Conservation (phyloP, 2,329 filamentous ascomycete species). For the Lojkania enalia region DNA sequence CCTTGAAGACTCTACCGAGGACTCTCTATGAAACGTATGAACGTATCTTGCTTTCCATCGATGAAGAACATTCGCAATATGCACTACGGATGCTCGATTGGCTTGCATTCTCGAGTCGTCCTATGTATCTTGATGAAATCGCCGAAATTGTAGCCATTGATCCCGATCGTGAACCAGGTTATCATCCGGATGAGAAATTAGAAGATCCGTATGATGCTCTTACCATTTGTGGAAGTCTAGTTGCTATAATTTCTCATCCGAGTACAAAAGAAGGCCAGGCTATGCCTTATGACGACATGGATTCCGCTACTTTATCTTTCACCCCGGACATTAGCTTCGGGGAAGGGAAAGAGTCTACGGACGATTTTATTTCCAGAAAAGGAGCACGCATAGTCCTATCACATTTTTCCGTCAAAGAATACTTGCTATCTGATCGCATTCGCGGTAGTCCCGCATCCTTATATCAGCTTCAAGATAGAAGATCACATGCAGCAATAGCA, state of each 20-base stretch:
- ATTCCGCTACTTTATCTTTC: too few species aligned
- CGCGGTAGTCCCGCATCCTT: not conserved
- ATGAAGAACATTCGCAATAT: not conserved
- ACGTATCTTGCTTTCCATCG: not conserved
- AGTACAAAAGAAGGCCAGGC: not conserved
- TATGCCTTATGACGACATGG: too few species aligned
- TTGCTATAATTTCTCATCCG: constrained; percentile 3
- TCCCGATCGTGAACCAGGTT: not conserved
- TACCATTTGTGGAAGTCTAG: constrained; percentile 1
- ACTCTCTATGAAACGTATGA: constrained; percentile 4
- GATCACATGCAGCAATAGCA: not conserved
- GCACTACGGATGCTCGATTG: constrained; percentile 1
- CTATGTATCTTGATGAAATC: not conserved
- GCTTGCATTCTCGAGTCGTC: constrained; percentile 1
- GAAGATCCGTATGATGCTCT: constrained; percentile 1
- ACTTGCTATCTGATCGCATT: constrained; percentile 4
- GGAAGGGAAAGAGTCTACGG: not conserved
- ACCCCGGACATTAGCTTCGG: too few species aligned
- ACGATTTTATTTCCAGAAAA: too few species aligned
- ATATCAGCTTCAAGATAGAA: not conserved
- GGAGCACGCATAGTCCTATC: not conserved
- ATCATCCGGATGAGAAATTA: not conserved
- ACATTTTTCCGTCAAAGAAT: constrained; percentile 6
- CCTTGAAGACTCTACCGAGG: not conserved
- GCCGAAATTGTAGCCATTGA: constrained; percentile 2